Evolutionary conservation across 805 yeast genomes (phyloP).

Genomic region (Metschnikowia lachancei): DNA sequence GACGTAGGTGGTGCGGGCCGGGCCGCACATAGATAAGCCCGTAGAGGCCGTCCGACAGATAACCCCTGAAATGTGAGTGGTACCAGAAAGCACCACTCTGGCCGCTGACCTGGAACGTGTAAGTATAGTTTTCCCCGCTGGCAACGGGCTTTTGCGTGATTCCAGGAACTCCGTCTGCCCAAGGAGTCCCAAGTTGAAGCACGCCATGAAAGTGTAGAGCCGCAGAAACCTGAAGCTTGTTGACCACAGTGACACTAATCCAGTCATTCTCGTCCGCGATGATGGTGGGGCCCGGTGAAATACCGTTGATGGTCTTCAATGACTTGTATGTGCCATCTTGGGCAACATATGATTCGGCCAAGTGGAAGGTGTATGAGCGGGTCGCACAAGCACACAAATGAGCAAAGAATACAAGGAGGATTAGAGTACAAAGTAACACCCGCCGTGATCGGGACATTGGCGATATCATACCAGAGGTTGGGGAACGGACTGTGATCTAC

Average conservation of each 20-base stretch:
- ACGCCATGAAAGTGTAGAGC: conserved; percentile 57
- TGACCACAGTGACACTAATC: conserved; percentile 36
- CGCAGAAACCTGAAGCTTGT: conserved; percentile 37
- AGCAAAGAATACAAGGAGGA: neutral
- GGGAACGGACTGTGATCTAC: too few relatives aligned
- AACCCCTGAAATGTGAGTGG: conserved; percentile 50
- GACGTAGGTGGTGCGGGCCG: conserved; percentile 24
- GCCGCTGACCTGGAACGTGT: conserved; percentile 38
- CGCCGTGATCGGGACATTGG: neutral
- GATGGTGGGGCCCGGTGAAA: conserved; percentile 51
- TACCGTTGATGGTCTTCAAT: conserved; percentile 40
- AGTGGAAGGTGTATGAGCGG: conserved; percentile 8
- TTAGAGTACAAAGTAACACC: neutral
- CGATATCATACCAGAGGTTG: too few relatives aligned
- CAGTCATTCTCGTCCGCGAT: conserved; percentile 34
- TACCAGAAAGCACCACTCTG: conserved; percentile 56
- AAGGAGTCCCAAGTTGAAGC: conserved; percentile 44
- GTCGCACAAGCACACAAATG: neutral
- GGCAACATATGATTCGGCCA: conserved; percentile 12
- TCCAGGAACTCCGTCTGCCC: conserved; percentile 51
- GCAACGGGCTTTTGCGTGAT: conserved; percentile 51
- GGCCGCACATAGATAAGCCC: conserved; percentile 49
- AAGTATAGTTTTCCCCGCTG: conserved; percentile 40
- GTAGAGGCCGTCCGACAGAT: conserved; percentile 47
- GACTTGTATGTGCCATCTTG: conserved; percentile 37